Conservation (phyloP, 306 rosid genomes). For the Glycine soja region DNA sequence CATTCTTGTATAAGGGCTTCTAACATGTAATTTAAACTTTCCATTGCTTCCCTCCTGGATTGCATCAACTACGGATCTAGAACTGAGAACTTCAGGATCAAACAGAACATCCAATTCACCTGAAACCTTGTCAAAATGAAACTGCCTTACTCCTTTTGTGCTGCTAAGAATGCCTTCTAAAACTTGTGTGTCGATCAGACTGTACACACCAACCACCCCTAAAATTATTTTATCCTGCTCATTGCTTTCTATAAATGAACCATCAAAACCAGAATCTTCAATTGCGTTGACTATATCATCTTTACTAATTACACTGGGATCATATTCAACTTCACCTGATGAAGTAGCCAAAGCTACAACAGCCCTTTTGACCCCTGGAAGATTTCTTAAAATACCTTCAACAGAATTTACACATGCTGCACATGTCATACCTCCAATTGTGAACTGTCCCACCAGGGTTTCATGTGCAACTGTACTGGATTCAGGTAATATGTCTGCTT, state of each 20-base stretch:
- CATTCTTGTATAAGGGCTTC: conserved; percentile 83
- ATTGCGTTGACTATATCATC: conserved; percentile 87
- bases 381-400: conserved; percentile 79
- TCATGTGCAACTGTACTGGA: conserved; percentile 63
- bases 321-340: conserved; percentile 91
- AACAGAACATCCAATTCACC: conserved; percentile 75
- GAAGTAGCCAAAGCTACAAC: conserved; percentile 96
- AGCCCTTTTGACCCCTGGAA: conserved; percentile 90
- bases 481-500: conserved; percentile 89
- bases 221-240: conserved; percentile 79
- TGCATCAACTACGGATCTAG: conserved; percentile 90
- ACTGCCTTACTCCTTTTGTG: conserved; percentile 76
- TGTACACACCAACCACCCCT: conserved; percentile 73
- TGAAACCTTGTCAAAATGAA: conserved; percentile 64
- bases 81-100: conserved; percentile 81
- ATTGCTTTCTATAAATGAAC: conserved; percentile 81
- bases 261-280: conserved; percentile 97
- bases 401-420: conserved; percentile 98
- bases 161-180: conserved; percentile 73
- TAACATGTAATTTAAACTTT: conserved; percentile 73
- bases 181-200: conserved; percentile 64
- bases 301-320: conserved; percentile 71
- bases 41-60: conserved; percentile 73
- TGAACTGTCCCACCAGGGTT: conserved; percentile 83
- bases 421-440: conserved; percentile 97